Base-by-base conservation (phyloP, 192 early-diverging fungal species). In the Backusella westeae region DNA sequence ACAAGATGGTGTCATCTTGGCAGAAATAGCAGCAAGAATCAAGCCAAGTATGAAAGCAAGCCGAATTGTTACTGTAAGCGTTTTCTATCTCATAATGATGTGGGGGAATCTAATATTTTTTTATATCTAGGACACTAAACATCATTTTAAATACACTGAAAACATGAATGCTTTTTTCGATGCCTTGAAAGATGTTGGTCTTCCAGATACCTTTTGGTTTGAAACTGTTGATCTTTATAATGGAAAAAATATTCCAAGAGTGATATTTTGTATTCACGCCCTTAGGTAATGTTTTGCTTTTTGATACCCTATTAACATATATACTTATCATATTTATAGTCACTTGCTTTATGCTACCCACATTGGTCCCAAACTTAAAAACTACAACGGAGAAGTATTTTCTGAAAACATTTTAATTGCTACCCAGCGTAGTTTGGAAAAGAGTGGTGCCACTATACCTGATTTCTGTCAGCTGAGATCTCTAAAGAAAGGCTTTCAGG, bases 241-340 rank as follows among this genome's bases (percentile, higher is more conserved):
- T 77, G 94, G 95, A 83, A 99, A 99, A 77, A 99, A 99, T 79
- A 95, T 99, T 78, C 98, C 98, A 10, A 96, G 96, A 79, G 98
- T 99, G 26, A 96, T 99, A 76, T 97, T 98, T 81, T 98, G 97
- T 84, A 93, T 99, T 80, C 97, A 98, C 76, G 97, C 97, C 12
- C 86, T 98, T 44, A 96, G 92, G 92, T 93, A 32, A 80, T 34
- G 7, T 77, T 39, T 26, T 1, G 12, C 81, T 35, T 29, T 29
- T 52, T 9, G 10, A 5, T 21, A 17, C 34, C 59, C 2, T 3
- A 3, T 32, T 14, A 67, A 23, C 14, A 44, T 44, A 5, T 6
- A 44, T 44, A 39, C 32, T 32, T 7, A 77, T 23, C n/a, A 44
- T 76, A 73, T 56, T 66, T 74, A 19, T 78, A 93, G 94, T 84